Evolutionary conservation across 345 rosid species (phyloP).

Genomic region (Populus nigra): DNA sequence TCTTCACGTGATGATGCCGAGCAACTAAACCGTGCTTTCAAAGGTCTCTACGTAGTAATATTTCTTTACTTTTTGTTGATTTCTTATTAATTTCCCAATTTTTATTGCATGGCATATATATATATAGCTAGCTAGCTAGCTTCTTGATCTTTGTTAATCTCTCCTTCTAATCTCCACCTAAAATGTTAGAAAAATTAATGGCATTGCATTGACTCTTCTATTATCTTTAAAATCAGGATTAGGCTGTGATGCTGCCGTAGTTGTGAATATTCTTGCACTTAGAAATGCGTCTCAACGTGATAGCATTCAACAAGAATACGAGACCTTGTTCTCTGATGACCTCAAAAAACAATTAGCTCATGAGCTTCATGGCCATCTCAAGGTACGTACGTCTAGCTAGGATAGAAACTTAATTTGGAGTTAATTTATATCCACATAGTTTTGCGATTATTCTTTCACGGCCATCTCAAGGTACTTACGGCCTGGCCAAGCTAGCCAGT

Average conservation of each 20-base stretch:
- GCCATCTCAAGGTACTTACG: slow-evolving; percentile 48
- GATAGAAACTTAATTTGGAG: background rate
- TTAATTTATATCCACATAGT: too few relatives aligned
- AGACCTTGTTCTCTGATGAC: slow-evolving; percentile 43
- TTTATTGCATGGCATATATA: background rate
- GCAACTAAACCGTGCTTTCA: slow-evolving; percentile 54
- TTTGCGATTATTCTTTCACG: slow-evolving; percentile 24
- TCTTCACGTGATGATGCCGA: slow-evolving; percentile 54
- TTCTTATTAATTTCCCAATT: background rate
- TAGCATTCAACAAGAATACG: slow-evolving; percentile 57
- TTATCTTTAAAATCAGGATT: slow-evolving; percentile 31
- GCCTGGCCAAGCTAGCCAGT: background rate
- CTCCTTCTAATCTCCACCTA: background rate
- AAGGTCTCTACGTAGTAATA: slow-evolving; percentile 33
- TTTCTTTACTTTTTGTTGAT: background rate
- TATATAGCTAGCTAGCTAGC: background rate
- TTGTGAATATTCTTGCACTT: slow-evolving; percentile 51
- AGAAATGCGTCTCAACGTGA: slow-evolving; percentile 52
- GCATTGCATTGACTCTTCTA: background rate
- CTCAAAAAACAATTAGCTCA: slow-evolving; percentile 48
- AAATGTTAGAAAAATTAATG: background rate
- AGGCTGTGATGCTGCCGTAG: slow-evolving; percentile 51
- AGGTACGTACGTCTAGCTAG: slow-evolving; percentile 28
- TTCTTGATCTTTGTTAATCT: background rate
- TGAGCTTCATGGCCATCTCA: slow-evolving; percentile 61